Percentiles rank a stretch among this genome's conserved stretches.
Evolutionary conservation across 495 filamentous ascomycete species (phyloP).

Genomic region (Chaetomium tenue): DNA sequence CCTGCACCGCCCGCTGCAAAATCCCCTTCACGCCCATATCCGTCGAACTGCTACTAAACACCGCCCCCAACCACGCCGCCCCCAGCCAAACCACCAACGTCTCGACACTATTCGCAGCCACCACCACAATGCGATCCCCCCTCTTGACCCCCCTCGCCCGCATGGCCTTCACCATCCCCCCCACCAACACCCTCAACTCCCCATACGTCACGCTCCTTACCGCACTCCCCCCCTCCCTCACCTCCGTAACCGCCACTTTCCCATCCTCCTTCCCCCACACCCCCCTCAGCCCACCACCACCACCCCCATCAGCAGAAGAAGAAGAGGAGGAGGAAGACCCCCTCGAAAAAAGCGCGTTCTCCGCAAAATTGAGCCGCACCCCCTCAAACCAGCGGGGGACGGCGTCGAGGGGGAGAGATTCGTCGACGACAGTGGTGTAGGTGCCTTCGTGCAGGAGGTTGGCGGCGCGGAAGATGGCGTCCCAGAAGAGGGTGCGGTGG

Average conservation of each 20-base stretch:
- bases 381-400: constrained; percentile 70
- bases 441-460: constrained; percentile 61
- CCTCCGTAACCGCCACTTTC: constrained; percentile 67
- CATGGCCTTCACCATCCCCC: constrained; percentile 59
- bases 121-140: constrained; percentile 70
- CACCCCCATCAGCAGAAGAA: too few species aligned
- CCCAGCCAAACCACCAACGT: constrained; percentile 66
- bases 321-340: constrained; percentile 26
- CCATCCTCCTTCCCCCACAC: constrained; percentile 63
- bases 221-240: constrained; percentile 65
- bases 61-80: constrained; percentile 61
- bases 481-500: constrained; percentile 61
- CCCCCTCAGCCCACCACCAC: constrained; percentile 23
- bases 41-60: constrained; percentile 70
- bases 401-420: constrained; percentile 62
- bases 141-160: constrained; percentile 58
- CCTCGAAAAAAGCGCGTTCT: constrained; percentile 59
- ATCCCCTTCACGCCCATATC: constrained; percentile 80
- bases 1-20: constrained; percentile 68
- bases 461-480: constrained; percentile 57
- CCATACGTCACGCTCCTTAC: constrained; percentile 60
- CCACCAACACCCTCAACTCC: constrained; percentile 57
- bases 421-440: constrained; percentile 62
- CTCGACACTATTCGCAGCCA: constrained; percentile 71
- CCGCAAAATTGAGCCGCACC: constrained; percentile 60